Evolutionary conservation across 257 asterid genomes (phyloP).

Genomic region (Solanum piurae): DNA sequence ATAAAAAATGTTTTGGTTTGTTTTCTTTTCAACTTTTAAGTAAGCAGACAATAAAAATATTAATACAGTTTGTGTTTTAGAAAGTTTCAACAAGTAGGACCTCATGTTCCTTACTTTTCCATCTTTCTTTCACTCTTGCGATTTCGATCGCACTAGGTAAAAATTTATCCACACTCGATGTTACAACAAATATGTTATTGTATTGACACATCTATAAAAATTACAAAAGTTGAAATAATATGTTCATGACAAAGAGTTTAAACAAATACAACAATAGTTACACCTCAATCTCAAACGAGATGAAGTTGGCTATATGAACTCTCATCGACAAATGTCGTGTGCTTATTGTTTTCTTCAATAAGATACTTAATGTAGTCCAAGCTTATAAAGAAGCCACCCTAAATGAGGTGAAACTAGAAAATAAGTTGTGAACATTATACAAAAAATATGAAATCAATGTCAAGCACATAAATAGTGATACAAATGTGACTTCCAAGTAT

Average conservation of each 20-base stretch:
- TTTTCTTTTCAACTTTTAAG: background rate
- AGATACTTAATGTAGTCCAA: background rate
- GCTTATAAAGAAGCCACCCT: background rate
- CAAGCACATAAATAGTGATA: slow-evolving; percentile 1
- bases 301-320: background rate
- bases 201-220: background rate
- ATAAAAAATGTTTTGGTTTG: background rate
- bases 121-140: background rate
- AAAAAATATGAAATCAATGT: slow-evolving; percentile 3
- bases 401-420: background rate
- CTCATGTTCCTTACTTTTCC: background rate
- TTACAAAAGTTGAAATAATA: background rate
- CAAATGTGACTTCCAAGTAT: slow-evolving; percentile 2
- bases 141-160: background rate
- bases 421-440: background rate
- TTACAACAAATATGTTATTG: background rate
- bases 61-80: background rate
- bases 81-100: background rate
- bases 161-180: background rate
- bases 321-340: background rate
- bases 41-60: background rate
- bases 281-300: background rate
- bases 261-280: background rate
- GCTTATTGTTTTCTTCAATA: background rate
- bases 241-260: background rate